A percentile compares a stretch with the other conserved stretches of the same genome.
phyloP scores from a whole-genome alignment of 768 basidiomycete genomes.

The Trametes meyenii region DNA sequence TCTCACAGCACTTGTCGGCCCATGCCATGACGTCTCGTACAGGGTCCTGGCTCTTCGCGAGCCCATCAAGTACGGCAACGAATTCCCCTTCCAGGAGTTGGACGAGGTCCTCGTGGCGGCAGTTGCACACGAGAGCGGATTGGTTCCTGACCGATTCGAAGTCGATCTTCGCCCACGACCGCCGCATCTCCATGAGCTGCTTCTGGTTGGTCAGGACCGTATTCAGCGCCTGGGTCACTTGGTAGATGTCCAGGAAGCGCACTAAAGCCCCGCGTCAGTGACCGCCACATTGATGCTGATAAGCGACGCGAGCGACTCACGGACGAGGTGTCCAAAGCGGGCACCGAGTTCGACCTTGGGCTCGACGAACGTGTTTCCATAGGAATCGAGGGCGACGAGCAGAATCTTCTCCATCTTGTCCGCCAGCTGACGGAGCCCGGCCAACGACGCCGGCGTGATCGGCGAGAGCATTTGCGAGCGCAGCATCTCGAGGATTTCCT shows the following conservation, averaged over 20 bases:
- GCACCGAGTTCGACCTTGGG: constrained; percentile 91
- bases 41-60: constrained; percentile 74
- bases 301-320: constrained; percentile 49
- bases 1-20: constrained; percentile 89
- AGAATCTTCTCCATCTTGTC: constrained; percentile 93
- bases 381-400: constrained; percentile 76
- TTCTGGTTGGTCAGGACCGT: constrained; percentile 89
- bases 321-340: constrained; percentile 87
- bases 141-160: constrained; percentile 92
- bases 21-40: constrained; percentile 87
- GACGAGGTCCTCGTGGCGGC: constrained; percentile 86
- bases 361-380: constrained; percentile 88
- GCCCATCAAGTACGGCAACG: constrained; percentile 70
- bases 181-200: constrained; percentile 82
- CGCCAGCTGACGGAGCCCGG: constrained; percentile 77
- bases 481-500: constrained; percentile 89
- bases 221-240: constrained; percentile 86
- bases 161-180: constrained; percentile 86
- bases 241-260: constrained; percentile 90
- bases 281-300: neutral
- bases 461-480: constrained; percentile 83
- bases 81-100: constrained; percentile 87
- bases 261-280: constrained; percentile 47
- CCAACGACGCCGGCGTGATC: constrained; percentile 66
- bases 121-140: constrained; percentile 91